Evolutionary conservation across 1,139 yeast species (phyloP), one percentile per base, ranked within the genome.

Genomic region (Fermentozyma sake): DNA sequence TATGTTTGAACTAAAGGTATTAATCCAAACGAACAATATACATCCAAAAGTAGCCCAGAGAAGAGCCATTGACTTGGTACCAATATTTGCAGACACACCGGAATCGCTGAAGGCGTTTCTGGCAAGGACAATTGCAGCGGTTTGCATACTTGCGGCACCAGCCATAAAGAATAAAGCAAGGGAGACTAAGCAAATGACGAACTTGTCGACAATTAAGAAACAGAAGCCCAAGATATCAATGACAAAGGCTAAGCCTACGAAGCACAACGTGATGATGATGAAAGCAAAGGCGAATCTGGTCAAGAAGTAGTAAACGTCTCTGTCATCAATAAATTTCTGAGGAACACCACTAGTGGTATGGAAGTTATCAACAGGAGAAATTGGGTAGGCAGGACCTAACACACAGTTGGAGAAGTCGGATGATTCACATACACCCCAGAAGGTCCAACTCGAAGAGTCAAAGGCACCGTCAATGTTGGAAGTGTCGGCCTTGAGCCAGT

Each of bases 401-500:
- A 48, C 40, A 47, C 73, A 66, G 11, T 79, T 72, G 28, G 67
- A 58, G 38, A 60, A 58, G 44, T 58, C 48, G 13, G 41, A 29
- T 26, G 59, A 58, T 31, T 69, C 67, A 55, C 87, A 79, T 25
- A 79, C 70, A 42, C 91, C 91, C 93, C 93, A 82, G 62, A 76
- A 82, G 3, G 89, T 78, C 91, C 91, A 82, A 39, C 84, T 76
- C 12, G 85, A 61, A 33, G 43, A 43, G 17, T 53, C 34, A 19
- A 70, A 67, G n/a, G 87, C 85, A 33, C 63, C 60, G 7, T 67
- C 38, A 31, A 80, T 76, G 28, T 50, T 50, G 1, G 73, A 54
- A 28, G 91, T 81, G 49, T 80, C 79, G 28, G 80, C 91, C 50
- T 72, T 62, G 25, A 82, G 49, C 87, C 87, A 79, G 58, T 77